Evolutionary conservation across 2,329 filamentous ascomycete genomes (phyloP).

Genomic region (Claviceps spartinae): DNA sequence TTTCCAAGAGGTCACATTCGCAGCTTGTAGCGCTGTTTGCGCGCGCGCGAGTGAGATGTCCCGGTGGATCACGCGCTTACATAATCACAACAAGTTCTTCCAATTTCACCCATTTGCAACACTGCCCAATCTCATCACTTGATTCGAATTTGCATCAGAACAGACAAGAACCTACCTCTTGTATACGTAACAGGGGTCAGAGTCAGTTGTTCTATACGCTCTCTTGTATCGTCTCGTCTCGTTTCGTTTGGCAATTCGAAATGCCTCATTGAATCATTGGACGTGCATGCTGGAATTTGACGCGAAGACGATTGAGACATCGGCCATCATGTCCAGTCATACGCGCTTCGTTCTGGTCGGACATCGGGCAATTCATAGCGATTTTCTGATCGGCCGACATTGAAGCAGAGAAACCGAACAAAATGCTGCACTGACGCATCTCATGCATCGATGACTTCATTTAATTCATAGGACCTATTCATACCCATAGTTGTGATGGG

Average conservation of each 20-base stretch:
- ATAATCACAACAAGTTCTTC: not conserved
- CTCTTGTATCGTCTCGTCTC: not conserved
- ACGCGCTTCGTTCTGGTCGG: not conserved
- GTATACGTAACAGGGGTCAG: no score
- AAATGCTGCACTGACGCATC: not conserved
- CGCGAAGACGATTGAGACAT: no score
- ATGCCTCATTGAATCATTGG: not conserved
- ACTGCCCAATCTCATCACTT: not conserved
- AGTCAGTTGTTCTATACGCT: no score
- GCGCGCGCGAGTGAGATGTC: constrained; percentile 11
- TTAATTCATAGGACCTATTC: not conserved
- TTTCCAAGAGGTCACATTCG: constrained; percentile 14
- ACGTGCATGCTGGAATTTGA: no score
- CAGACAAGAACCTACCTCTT: not conserved
- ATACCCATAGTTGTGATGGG: not conserved
- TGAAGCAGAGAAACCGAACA: not conserved
- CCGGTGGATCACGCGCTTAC: not conserved
- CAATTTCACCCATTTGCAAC: not conserved
- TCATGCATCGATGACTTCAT: not conserved
- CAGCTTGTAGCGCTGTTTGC: constrained; percentile 13
- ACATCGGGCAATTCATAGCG: no score
- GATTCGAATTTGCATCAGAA: not conserved
- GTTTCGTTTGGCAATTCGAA: not conserved
- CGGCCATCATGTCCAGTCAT: not conserved
- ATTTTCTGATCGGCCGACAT: no score